phyloP scores from a whole-genome alignment of 345 rosid genomes.

The Passiflora organensis region DNA sequence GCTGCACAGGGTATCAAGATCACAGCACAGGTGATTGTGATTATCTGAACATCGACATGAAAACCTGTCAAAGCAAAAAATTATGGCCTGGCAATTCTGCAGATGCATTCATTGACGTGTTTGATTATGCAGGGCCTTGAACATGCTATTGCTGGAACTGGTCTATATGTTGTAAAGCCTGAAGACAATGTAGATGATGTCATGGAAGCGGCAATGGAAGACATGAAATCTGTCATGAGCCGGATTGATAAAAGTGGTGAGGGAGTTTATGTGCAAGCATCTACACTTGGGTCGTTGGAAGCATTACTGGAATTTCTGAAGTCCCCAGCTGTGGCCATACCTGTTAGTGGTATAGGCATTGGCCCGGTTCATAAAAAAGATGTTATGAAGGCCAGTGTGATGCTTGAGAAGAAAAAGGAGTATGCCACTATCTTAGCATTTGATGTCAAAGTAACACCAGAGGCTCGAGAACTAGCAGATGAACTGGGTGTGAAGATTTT shows the following conservation, averaged over 20 bases:
- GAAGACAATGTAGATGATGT: constrained; percentile 72
- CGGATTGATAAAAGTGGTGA: constrained; percentile 83
- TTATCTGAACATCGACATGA: neutral
- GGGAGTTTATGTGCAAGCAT: constrained; percentile 95
- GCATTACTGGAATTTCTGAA: constrained; percentile 88
- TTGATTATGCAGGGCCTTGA: constrained; percentile 62
- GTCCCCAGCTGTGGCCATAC: constrained; percentile 80
- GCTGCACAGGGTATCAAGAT: constrained; percentile 98
- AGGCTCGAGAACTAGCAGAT: constrained; percentile 83
- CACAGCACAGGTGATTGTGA: constrained; percentile 64
- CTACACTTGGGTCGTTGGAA: constrained; percentile 92
- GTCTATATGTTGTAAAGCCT: constrained; percentile 69
- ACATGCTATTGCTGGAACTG: constrained; percentile 95
- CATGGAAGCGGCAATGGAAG: constrained; percentile 68
- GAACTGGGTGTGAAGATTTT: constrained; percentile 89
- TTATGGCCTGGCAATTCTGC: neutral
- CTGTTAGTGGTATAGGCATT: constrained; percentile 84
- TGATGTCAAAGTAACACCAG: constrained; percentile 89
- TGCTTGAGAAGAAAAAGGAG: constrained; percentile 94
- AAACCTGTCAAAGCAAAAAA: neutral
- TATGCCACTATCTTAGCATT: constrained; percentile 89
- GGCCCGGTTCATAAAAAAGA: constrained; percentile 95
- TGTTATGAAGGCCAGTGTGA: constrained; percentile 86
- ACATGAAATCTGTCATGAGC: constrained; percentile 79
- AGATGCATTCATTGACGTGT: neutral